Conservation (phyloP, 495 filamentous ascomycete genomes). For the Astrothelium subdiscretum region DNA sequence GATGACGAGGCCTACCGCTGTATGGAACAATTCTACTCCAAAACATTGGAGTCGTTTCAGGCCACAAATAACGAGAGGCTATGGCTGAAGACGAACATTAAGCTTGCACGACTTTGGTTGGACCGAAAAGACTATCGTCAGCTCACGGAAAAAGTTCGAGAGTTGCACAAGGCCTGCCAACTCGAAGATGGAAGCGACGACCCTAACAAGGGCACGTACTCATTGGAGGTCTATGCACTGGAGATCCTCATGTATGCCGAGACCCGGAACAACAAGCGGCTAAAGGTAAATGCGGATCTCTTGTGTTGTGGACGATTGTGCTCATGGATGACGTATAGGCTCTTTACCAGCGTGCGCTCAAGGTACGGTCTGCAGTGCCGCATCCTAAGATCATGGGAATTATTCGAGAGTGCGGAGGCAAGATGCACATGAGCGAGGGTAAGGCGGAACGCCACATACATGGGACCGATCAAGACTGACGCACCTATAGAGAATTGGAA, state of each 20-base stretch:
- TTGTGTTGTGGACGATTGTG: slow-evolving; percentile 11
- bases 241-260: slow-evolving; percentile 99
- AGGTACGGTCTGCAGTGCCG: slow-evolving; percentile 86
- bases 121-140: slow-evolving; percentile 79
- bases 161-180: slow-evolving; percentile 84
- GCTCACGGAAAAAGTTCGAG: slow-evolving; percentile 71
- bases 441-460: slow-evolving; percentile 7
- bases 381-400: slow-evolving; percentile 99
- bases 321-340: slow-evolving; percentile 30
- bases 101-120: slow-evolving; percentile 80
- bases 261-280: slow-evolving; percentile 90
- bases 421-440: slow-evolving; percentile 98
- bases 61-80: slow-evolving; percentile 94
- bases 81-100: slow-evolving; percentile 98
- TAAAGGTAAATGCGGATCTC: slow-evolving; percentile 47
- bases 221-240: slow-evolving; percentile 88
- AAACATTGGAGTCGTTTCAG: slow-evolving; percentile 88
- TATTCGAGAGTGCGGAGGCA: slow-evolving; percentile 95
- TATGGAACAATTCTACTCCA: slow-evolving; percentile 93
- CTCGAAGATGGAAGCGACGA: slow-evolving; percentile 83
- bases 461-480: not conserved
- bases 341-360: slow-evolving; percentile 79
- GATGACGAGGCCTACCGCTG: slow-evolving; percentile 65
- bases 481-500: slow-evolving; percentile 77
- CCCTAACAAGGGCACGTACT: slow-evolving; percentile 90